Conservation (phyloP, 306 rosid genomes). For the Rosa lucieae region DNA sequence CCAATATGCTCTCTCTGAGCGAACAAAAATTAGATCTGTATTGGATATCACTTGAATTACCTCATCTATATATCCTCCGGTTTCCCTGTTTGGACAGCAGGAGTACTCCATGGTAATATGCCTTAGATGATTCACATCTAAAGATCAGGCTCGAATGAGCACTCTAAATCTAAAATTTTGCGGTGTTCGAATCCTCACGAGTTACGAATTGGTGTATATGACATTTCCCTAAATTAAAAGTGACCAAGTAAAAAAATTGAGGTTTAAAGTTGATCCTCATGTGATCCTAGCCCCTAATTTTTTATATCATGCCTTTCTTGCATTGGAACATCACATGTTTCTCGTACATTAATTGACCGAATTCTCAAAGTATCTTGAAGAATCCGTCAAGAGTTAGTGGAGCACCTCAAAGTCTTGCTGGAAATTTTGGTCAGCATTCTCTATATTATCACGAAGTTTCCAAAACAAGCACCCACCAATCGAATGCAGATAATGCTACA, state of each 20-base stretch:
- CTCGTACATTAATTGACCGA: not conserved
- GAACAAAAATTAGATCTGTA: no score
- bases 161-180: no score
- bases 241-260: no score
- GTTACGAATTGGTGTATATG: no score
- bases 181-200: no score
- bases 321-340: not conserved
- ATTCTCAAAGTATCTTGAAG: not conserved
- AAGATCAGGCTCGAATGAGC: no score
- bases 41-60: no score
- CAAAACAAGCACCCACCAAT: not conserved
- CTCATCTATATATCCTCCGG: no score
- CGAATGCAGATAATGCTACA: not conserved
- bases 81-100: no score
- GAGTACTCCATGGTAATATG: no score
- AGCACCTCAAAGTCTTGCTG: not conserved
- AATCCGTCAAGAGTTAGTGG: slow-evolving; percentile 2
- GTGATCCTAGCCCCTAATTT: not conserved
- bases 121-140: no score
- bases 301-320: not conserved
- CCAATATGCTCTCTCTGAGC: not conserved
- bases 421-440: not conserved
- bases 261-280: not conserved
- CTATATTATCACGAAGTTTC: not conserved
- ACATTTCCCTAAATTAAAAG: no score